These are phyloP conservation scores for Gamsiella multidivaricata DNA, from an alignment of 192 early-diverging fungal genomes.

Conservation along the genomic window DNA sequence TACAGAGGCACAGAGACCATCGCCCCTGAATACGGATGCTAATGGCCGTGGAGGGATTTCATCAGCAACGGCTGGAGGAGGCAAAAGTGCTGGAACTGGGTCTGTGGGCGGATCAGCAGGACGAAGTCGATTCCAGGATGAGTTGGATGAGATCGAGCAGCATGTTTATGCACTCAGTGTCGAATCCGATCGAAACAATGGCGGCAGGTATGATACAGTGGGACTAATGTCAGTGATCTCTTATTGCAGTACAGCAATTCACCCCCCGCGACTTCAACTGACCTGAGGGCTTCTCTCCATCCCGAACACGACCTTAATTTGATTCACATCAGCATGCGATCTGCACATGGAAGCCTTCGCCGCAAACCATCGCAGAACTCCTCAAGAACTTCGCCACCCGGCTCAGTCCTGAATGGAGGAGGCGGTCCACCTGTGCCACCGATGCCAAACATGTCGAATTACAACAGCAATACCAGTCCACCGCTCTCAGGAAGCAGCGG, in stretches of 20 bases:
- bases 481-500: not conserved
- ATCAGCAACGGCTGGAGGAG: slow-evolving; percentile 9
- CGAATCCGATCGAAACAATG: slow-evolving; percentile 8
- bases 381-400: not conserved
- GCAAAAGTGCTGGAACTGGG: not conserved
- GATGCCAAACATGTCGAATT: slow-evolving; percentile 6
- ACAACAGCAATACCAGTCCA: slow-evolving; percentile 12
- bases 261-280: too few species aligned
- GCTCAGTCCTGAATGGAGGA: not conserved
- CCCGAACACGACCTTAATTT: too few species aligned
- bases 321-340: too few species aligned
- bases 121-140: slow-evolving; percentile 38
- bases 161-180: slow-evolving; percentile 22
- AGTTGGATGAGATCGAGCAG: slow-evolving; percentile 46
- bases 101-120: slow-evolving; percentile 3
- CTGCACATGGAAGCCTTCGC: too few species aligned
- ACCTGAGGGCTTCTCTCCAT: too few species aligned
- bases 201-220: too few species aligned
- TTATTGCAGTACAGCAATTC: too few species aligned
- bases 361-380: slow-evolving; percentile 17
- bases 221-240: too few species aligned
- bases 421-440: slow-evolving; percentile 5
- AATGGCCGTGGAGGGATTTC: slow-evolving; percentile 3
- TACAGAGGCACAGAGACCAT: slow-evolving; percentile 29
- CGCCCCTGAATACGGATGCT: slow-evolving; percentile 22